Conservation (phyloP, 2,329 filamentous ascomycete genomes). For the Microcyclospora tardicrescens region DNA sequence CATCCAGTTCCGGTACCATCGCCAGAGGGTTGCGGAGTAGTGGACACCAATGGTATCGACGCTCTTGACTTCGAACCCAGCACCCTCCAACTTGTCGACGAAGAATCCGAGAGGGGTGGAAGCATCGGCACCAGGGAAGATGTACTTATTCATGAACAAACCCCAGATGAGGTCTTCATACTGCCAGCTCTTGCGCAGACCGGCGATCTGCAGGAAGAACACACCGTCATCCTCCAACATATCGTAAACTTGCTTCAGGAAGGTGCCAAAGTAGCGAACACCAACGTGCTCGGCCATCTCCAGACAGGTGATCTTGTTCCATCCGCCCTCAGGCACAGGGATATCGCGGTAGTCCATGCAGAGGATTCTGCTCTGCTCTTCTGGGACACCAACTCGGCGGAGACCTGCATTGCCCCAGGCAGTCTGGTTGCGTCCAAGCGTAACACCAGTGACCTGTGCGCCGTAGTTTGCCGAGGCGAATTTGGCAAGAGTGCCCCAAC, state of each 20-base stretch:
- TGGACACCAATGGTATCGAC: slow-evolving; percentile 92
- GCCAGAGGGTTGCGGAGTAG: slow-evolving; percentile 92
- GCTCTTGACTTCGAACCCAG: slow-evolving; percentile 81
- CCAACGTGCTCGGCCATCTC: slow-evolving; percentile 99
- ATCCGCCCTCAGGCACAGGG: slow-evolving; percentile 54
- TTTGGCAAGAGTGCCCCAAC: slow-evolving; percentile 91
- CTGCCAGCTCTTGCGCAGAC: slow-evolving; percentile 89
- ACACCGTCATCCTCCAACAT: slow-evolving; percentile 95
- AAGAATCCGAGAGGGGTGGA: slow-evolving; percentile 86
- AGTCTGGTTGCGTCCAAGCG: slow-evolving; percentile 89
- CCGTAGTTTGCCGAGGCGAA: slow-evolving; percentile 90
- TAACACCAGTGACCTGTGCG: slow-evolving; percentile 74
- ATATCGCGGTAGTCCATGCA: slow-evolving; percentile 98
- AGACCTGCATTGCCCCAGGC: slow-evolving; percentile 91
- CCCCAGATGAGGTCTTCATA: slow-evolving; percentile 98
- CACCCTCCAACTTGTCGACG: slow-evolving; percentile 69
- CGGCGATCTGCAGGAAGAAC: slow-evolving; percentile 92
- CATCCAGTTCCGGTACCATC: slow-evolving; percentile 98
- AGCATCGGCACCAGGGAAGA: slow-evolving; percentile 94
- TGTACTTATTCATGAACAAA: slow-evolving; percentile 98
- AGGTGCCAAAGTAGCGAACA: slow-evolving; percentile 70
- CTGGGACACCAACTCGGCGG: slow-evolving; percentile 65
- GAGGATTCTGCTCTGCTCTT: slow-evolving; percentile 80
- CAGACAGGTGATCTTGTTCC: slow-evolving; percentile 91
- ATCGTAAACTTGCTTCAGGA: slow-evolving; percentile 76